These are phyloP conservation scores for Pseudozyma tsukubaensis DNA, from an alignment of 1,284 basidiomycete species.

Conservation along the genomic window DNA sequence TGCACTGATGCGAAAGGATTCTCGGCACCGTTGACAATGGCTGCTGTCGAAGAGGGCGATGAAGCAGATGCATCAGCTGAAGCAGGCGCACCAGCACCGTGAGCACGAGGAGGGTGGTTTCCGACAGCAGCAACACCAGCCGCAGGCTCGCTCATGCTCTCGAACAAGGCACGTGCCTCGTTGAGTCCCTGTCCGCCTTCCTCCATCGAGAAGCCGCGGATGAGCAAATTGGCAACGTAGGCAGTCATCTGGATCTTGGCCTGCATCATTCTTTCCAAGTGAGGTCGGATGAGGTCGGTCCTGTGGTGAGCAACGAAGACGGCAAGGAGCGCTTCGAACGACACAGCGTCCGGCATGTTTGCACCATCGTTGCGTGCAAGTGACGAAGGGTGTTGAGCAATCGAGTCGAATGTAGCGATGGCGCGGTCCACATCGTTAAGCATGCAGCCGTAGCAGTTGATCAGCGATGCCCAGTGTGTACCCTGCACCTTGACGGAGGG, in stretches of 20 bases:
- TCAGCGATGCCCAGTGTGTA: slow-evolving; percentile 89
- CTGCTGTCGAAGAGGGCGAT: background rate
- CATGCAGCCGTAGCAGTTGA: slow-evolving; percentile 88
- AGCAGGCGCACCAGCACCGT: slow-evolving; percentile 69
- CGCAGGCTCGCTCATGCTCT: slow-evolving; percentile 84
- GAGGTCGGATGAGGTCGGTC: slow-evolving; percentile 81
- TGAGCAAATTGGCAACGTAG: slow-evolving; percentile 92
- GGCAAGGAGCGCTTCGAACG: slow-evolving; percentile 91
- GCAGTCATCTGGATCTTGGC: slow-evolving; percentile 88
- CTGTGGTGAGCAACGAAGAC: slow-evolving; percentile 83
- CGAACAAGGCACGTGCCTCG: slow-evolving; percentile 75
- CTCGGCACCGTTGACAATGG: background rate
- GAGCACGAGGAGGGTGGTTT: slow-evolving; percentile 77
- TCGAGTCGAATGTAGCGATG: slow-evolving; percentile 81
- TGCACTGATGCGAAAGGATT: slow-evolving; percentile 77
- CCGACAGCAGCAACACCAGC: slow-evolving; percentile 87
- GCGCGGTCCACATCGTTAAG: slow-evolving; percentile 83
- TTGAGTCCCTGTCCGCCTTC: slow-evolving; percentile 74
- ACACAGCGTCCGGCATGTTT: slow-evolving; percentile 80
- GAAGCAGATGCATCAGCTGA: slow-evolving; percentile 8
- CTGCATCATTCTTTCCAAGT: slow-evolving; percentile 76
- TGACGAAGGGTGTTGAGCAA: slow-evolving; percentile 72
- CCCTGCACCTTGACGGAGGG: slow-evolving; percentile 77
- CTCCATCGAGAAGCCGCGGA: slow-evolving; percentile 78
- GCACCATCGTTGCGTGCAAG: slow-evolving; percentile 49